Evolutionary conservation across 768 basidiomycete genomes (phyloP), one percentile per base, ranked within the genome.

Genomic region (Macrolepiota dolichaula): DNA sequence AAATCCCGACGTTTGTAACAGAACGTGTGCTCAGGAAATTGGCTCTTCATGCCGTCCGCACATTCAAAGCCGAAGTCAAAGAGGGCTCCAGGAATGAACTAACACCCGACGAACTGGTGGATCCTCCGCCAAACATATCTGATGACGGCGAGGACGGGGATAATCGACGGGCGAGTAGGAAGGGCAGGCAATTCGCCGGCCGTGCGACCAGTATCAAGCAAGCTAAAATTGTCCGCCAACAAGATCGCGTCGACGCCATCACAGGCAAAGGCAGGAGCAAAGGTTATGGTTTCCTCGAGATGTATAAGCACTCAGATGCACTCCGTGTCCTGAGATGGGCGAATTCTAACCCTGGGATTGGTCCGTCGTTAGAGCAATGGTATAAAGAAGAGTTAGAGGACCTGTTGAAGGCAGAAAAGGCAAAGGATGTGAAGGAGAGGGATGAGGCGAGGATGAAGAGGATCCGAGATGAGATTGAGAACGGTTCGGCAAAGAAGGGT

Each of bases 231-330:
- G 88, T 97, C 13, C 87, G 96, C 11, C 91, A 94, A 72, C 77
- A 80, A 12, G 96, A 97, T 64, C 88, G 93, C n/a, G 82, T 96
- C 57, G 96, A 98, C 69, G 80, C 91, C 3, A 71, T 96, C 42
- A 94, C 91, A 0, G 92, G 91, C 3, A 90, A 92, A 67, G 93
- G 93, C 1, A 83, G 89, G 56, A 92, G 90, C 68, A 94, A 91
- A 71, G 96, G 97, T 1, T 99, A 98, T 68, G 97, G 96, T 10
- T 98, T 99, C 76, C 69, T 98, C 35, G 96, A 98, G 77, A 84
- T 97, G 83, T 77, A 86, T 51, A 83, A 78, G 27, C 97, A 99
- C 67, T 86, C 89, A 4, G 94, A 98, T 70, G 94, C 96, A 5
- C 77, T 99, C 24, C 88, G 92, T 25, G 89, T 98, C 4, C 75